Conservation (phyloP, 305 asterid species). For the Vinca major region DNA sequence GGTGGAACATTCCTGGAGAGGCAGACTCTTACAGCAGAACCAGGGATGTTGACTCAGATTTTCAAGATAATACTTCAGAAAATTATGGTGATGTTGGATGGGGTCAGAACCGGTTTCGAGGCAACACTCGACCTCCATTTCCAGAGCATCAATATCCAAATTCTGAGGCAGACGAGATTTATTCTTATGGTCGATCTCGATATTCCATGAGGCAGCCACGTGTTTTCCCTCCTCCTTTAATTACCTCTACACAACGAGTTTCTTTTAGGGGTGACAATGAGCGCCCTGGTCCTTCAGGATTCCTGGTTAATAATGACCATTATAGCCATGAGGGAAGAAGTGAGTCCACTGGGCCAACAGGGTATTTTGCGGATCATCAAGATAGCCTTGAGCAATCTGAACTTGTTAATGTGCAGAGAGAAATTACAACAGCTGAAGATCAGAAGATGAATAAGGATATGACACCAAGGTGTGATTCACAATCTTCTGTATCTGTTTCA, state of each 20-base stretch:
- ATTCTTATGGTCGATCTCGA: slow-evolving; percentile 75
- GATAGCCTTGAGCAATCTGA: slow-evolving; percentile 43
- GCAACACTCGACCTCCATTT: slow-evolving; percentile 43
- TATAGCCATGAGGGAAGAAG: slow-evolving; percentile 33
- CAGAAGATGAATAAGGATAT: slow-evolving; percentile 31
- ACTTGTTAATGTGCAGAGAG: slow-evolving; percentile 35
- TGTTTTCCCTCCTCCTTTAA: slow-evolving; percentile 81
- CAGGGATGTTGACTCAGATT: slow-evolving; percentile 54
- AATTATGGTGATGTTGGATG: slow-evolving; percentile 60
- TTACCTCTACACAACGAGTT: slow-evolving; percentile 52
- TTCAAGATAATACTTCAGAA: slow-evolving; percentile 45
- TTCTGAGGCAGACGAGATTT: slow-evolving; percentile 51
- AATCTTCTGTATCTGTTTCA: slow-evolving; percentile 89
- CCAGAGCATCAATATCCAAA: slow-evolving; percentile 52
- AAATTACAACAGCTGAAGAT: slow-evolving; percentile 34
- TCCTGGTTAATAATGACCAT: slow-evolving; percentile 33
- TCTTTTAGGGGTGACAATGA: slow-evolving; percentile 39
- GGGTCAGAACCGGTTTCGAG: slow-evolving; percentile 48
- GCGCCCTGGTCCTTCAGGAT: slow-evolving; percentile 38
- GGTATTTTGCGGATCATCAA: slow-evolving; percentile 43
- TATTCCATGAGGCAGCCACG: slow-evolving; percentile 89
- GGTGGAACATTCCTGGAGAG: slow-evolving; percentile 59
- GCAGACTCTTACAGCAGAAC: slow-evolving; percentile 45
- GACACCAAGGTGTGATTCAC: slow-evolving; percentile 76
- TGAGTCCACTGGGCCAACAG: slow-evolving; percentile 36